Base-by-base conservation (phyloP, 768 basidiomycete genomes). In the Pluteus cervinus region DNA sequence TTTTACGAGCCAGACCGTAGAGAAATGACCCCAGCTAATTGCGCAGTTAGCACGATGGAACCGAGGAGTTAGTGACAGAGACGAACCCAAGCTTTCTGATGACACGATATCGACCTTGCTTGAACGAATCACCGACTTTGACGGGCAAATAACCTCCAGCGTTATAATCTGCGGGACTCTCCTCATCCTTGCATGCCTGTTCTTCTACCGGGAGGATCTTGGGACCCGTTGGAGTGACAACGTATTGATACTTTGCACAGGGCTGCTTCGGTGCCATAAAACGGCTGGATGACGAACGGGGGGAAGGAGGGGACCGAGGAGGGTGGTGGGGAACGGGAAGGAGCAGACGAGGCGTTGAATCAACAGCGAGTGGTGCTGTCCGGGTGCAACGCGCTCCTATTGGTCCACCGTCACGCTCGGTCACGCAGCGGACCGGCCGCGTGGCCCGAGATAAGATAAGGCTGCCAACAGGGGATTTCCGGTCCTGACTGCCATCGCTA, bases 1-100 rank as follows among this genome's bases (percentile, higher is more conserved):
- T 53, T 81, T 81, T 14, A 86, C 85, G 23, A 91, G 80, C 90
- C 90, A 92, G 17, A 92, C 91, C 11, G 91, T 93, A 2, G 87
- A 91, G 57, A 94, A 94, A 63, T 93, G 90, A 25, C 91, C 91
- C 91, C 91, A 94, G 40, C 86, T 88, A 43, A n/a, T n/a, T n/a
- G 18, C 38, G 37, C 31, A 48, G 44, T 39, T 37, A 39, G 26
- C 35, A 44, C 30, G 36, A 44, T 40, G 37, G 12, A 34, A 42
- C 29, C 36, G 31, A 41, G 24, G 48, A 41, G 38, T 31, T 4
- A 33, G 29, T 15, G 38, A 36, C 25, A 33, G 36, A 40, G 42
- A 57, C 65, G 37, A 48, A 87, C 77, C 94, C 94, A 21, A 99
- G 72, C 61, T 99, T 99, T 45, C 94, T 69, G 23, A 93, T 71